phyloP scores from a whole-genome alignment of 768 basidiomycete genomes.

The Suillus occidentalis region DNA sequence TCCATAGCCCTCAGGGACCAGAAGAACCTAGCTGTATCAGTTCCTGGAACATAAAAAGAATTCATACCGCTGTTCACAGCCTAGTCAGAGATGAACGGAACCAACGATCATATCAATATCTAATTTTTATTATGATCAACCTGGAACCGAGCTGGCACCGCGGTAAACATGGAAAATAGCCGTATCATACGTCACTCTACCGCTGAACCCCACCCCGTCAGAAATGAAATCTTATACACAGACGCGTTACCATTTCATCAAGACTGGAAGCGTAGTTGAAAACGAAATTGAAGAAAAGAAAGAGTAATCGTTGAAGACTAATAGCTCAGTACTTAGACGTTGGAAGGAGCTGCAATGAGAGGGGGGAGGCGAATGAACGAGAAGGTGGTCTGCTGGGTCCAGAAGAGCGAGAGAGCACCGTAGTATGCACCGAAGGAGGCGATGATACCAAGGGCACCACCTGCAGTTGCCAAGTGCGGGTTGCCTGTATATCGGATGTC shows the following conservation, averaged over 20 bases:
- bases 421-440: constrained; percentile 32
- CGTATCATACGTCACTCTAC: background rate
- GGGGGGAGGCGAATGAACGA: constrained; percentile 28
- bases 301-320: background rate
- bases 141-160: background rate
- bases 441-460: constrained; percentile 27
- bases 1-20: background rate
- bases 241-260: background rate
- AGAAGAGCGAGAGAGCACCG: constrained; percentile 24
- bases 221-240: background rate
- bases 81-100: background rate
- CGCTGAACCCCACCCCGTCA: background rate
- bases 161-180: background rate
- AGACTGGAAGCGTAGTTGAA: background rate
- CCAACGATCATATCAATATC: background rate
- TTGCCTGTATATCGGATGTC: constrained; percentile 17
- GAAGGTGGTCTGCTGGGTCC: constrained; percentile 30
- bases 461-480: constrained; percentile 24
- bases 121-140: background rate
- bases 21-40: background rate
- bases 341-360: constrained; percentile 19
- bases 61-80: background rate
- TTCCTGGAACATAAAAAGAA: background rate
- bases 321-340: constrained; percentile 6
- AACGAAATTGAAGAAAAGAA: background rate